Conservation (phyloP, 2,329 filamentous ascomycete species). For the Sphaceloma murrayae region DNA sequence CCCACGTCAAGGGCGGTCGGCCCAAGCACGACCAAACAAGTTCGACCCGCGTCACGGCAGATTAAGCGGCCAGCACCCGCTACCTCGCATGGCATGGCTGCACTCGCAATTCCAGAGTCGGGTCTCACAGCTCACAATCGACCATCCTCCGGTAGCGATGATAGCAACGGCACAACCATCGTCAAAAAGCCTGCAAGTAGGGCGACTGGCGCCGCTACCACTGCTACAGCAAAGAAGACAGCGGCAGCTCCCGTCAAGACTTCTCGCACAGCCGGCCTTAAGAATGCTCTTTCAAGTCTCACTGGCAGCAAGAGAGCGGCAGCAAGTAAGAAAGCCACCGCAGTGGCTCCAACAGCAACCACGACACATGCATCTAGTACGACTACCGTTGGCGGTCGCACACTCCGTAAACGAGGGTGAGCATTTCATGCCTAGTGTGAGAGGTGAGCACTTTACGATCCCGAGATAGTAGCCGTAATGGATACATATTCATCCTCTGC, state of each 20-base stretch:
- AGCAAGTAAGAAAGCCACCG: conserved; percentile 38
- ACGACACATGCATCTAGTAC: conserved; percentile 24
- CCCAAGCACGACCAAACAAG: conserved; percentile 41
- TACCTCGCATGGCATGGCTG: conserved; percentile 24
- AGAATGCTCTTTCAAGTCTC: conserved; percentile 44
- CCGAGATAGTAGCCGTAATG: conserved; percentile 8
- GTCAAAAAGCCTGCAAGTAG: conserved; percentile 41
- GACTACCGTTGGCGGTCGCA: conserved; percentile 19
- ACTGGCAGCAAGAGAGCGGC: conserved; percentile 36
- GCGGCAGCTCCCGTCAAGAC: conserved; percentile 13
- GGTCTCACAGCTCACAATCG: conserved; percentile 20
- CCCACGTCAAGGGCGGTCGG: conserved; percentile 24
- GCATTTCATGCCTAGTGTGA: conserved; percentile 16
- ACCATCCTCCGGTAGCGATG: conserved; percentile 39
- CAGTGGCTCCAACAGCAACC: conserved; percentile 28
- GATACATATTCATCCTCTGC: conserved; percentile 4
- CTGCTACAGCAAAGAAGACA: conserved; percentile 18
- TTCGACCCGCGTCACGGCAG: conserved; percentile 52
- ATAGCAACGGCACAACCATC: conserved; percentile 56
- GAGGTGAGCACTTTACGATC: conserved; percentile 11
- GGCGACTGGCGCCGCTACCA: conserved; percentile 21
- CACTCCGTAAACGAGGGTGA: conserved; percentile 17
- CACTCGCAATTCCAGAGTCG: background rate
- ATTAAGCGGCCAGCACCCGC: conserved; percentile 38
- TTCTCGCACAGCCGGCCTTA: conserved; percentile 41